Evolutionary conservation across 2,329 filamentous ascomycete species (phyloP).

Genomic region (Delphinella strobiligena): DNA sequence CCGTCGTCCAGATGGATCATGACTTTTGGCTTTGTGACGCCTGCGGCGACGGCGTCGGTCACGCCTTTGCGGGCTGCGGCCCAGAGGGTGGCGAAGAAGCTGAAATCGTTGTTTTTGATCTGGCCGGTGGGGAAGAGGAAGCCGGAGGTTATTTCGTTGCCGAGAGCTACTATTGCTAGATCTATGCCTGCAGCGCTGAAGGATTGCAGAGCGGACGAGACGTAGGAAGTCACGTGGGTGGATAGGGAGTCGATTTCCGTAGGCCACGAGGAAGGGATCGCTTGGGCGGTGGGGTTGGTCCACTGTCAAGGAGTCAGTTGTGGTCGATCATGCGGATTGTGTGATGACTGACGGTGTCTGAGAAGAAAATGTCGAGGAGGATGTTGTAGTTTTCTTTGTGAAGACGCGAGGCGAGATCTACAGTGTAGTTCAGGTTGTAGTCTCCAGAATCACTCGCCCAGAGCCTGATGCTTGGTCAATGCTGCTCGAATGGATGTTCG

Average conservation of each 20-base stretch:
- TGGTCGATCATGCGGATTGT: background rate
- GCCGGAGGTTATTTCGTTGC: conserved; percentile 27
- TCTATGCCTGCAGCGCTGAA: conserved; percentile 29
- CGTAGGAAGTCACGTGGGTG: conserved; percentile 21
- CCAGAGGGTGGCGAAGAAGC: conserved; percentile 20
- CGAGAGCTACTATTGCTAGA: conserved; percentile 29
- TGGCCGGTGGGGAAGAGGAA: conserved; percentile 26
- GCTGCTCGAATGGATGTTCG: background rate
- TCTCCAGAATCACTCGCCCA: conserved; percentile 20
- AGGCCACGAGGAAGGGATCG: conserved; percentile 23
- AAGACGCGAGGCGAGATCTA: conserved; percentile 23
- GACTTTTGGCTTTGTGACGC: conserved; percentile 19
- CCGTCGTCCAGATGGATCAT: conserved; percentile 26
- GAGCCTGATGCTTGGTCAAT: conserved; percentile 8
- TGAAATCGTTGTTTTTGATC: conserved; percentile 22
- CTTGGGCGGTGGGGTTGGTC: conserved; percentile 26
- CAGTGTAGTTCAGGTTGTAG: conserved; percentile 22
- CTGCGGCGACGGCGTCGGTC: conserved; percentile 19
- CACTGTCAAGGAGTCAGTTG: conserved; percentile 17
- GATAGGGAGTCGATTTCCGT: conserved; percentile 19
- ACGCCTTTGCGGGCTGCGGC: conserved; percentile 19
- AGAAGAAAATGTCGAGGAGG: conserved; percentile 25
- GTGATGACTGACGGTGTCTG: conserved; percentile 9
- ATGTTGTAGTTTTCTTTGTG: conserved; percentile 24
- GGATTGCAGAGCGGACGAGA: conserved; percentile 24